These are phyloP conservation scores for Solanum sejunctum DNA, from an alignment of 257 asterid genomes.

Conservation along the genomic window DNA sequence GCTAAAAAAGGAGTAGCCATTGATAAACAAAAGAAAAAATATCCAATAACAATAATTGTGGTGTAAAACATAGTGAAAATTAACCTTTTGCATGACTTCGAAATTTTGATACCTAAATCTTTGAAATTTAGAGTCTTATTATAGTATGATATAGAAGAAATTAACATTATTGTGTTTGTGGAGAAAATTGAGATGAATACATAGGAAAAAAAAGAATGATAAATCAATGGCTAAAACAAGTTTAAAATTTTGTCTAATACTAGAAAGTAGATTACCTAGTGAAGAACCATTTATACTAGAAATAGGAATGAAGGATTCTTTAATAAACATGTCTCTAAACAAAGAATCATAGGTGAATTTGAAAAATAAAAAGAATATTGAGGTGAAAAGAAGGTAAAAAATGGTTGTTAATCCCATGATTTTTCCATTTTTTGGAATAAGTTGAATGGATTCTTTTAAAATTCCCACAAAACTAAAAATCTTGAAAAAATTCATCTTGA, in stretches of 20 bases:
- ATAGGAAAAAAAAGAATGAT: conserved; percentile 8
- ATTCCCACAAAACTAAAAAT: conserved; percentile 8
- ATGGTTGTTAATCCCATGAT: conserved; percentile 11
- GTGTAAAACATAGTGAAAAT: conserved; percentile 9
- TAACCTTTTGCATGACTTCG: conserved; percentile 17
- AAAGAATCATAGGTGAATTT: conserved; percentile 4
- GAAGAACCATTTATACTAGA: conserved; percentile 3
- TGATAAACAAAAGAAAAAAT: not conserved
- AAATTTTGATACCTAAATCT: conserved; percentile 9
- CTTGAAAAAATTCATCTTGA: conserved; percentile 2
- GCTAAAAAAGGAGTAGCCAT: not conserved
- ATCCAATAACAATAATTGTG: conserved; percentile 9
- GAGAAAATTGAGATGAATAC: conserved; percentile 19
- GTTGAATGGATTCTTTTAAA: conserved; percentile 17
- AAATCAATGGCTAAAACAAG: conserved; percentile 7
- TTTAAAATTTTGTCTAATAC: conserved; percentile 1
- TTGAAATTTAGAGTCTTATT: conserved; percentile 6
- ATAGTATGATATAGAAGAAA: conserved; percentile 18
- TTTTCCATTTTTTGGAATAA: conserved; percentile 28
- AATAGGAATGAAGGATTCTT: conserved; percentile 4
- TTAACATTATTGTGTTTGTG: conserved; percentile 11
- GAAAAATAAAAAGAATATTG: not conserved
- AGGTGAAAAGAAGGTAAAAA: conserved; percentile 4
- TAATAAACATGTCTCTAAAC: not conserved
- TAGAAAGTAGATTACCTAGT: not conserved